Evolutionary conservation across 176 grass and related monocot genomes (phyloP), one percentile per base, ranked within the genome.

Genomic region (Elymus sibiricus): DNA sequence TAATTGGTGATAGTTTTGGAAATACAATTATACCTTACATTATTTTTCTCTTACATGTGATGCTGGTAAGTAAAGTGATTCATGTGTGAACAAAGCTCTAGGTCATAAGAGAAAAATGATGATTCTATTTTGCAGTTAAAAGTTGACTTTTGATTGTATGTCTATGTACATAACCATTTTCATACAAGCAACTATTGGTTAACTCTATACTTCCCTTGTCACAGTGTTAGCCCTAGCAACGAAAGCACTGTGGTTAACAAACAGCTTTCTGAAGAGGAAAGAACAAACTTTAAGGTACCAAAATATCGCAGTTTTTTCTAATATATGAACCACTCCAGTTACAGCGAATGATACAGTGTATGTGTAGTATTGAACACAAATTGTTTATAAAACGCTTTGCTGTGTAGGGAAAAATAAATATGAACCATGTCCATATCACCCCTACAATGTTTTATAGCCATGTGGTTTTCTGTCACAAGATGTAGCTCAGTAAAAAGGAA

Each of bases 221-320:
- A 46, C 83, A 98, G 95, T 95, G 88, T 91, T 90, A 90, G 70
- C 59, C 86, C 90, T 81, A 90, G 74, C 73, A 90, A 98, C 69
- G 91, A 95, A 84, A 79, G 80, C 14, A 70, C 91, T 28, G 83
- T 89, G 63, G 73, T 91, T 70, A 88, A 58, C 21, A 89, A 89
- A 85, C 87, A 92, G 70, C 91, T 98, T 79, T 90, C 93, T 44
- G 77, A 77, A 84, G 88, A 94, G 86, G 91, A 95, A 79, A 91
- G 83, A 77, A 76, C 59, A 70, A 95, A 80, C 24, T 86, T 95
- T 82, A 76, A 93, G 92, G 95, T 98, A 84, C 74, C n/a, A n/a
- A n/a, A n/a, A n/a, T n/a, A n/a, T n/a, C n/a, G n/a, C n/a, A n/a
- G n/a, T n/a, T n/a, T n/a, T n/a, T n/a, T n/a, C n/a, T n/a, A 46